A percentile compares a stretch with the other conserved stretches of the same genome.
phyloP scores from a whole-genome alignment of 345 rosid species.

The Laguncularia racemosa region DNA sequence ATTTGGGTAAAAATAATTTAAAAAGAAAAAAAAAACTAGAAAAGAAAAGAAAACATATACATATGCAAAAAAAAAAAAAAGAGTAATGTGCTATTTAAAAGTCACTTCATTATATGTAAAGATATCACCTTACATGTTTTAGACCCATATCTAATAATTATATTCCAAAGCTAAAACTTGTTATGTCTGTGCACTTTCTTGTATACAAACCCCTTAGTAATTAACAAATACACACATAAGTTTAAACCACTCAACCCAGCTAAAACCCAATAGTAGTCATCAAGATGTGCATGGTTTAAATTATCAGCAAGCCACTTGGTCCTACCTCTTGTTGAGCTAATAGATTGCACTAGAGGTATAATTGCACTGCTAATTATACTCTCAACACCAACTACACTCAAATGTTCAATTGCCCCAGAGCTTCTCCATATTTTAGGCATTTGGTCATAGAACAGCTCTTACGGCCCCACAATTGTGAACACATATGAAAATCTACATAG shows the following conservation, averaged over 20 bases:
- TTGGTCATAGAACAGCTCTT: conserved; percentile 84
- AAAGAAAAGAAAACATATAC: too few relatives aligned
- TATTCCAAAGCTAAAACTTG: not conserved
- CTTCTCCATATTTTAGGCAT: conserved; percentile 84
- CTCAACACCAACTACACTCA: conserved; percentile 61
- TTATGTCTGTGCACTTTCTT: conserved; percentile 32
- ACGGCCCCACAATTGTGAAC: conserved; percentile 69
- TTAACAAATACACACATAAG: conserved; percentile 36
- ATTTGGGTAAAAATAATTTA: too few relatives aligned
- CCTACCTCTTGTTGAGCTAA: conserved; percentile 26
- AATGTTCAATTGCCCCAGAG: conserved; percentile 67
- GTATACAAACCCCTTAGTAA: conserved; percentile 62
- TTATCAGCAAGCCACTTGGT: conserved; percentile 64
- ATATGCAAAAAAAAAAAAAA: too few relatives aligned
- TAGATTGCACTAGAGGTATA: conserved; percentile 42
- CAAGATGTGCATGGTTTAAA: conserved; percentile 53
- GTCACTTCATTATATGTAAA: too few relatives aligned
- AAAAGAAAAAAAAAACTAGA: too few relatives aligned
- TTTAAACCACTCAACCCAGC: conserved; percentile 57
- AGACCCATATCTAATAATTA: too few relatives aligned
- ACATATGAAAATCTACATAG: conserved; percentile 51
- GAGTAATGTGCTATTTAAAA: too few relatives aligned
- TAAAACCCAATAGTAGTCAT: conserved; percentile 63
- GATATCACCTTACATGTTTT: too few relatives aligned
- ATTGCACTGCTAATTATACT: conserved; percentile 60